A percentile compares a stretch with the other conserved stretches of the same genome.
These are phyloP conservation scores for Pouteria campechiana DNA, from an alignment of 179 eudicot species.

Conservation along the genomic window DNA sequence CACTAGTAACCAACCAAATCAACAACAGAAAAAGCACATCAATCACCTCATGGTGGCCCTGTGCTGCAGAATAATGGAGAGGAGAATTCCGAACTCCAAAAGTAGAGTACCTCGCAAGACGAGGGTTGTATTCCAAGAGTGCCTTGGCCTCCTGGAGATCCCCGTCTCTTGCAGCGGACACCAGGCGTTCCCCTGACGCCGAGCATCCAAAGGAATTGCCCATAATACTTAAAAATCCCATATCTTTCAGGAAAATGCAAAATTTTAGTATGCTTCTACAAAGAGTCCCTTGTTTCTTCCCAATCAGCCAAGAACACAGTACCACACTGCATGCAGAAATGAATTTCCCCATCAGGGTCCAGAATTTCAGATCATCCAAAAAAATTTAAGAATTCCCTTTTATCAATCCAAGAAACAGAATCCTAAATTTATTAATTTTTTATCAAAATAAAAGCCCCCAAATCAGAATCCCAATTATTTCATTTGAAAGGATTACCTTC, in stretches of 20 bases:
- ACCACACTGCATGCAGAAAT: too few species aligned
- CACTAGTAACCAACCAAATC: neutral
- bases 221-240: slow-evolving; percentile 71
- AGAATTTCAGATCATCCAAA: too few species aligned
- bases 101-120: slow-evolving; percentile 78
- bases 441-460: too few species aligned
- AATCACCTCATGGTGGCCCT: slow-evolving; percentile 94
- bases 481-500: too few species aligned
- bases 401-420: too few species aligned
- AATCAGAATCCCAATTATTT: too few species aligned
- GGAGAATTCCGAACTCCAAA: slow-evolving; percentile 95
- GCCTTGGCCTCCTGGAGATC: slow-evolving; percentile 96
- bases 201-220: slow-evolving; percentile 96
- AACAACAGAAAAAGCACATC: neutral
- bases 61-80: slow-evolving; percentile 97
- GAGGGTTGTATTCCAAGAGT: slow-evolving; percentile 79
- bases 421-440: too few species aligned
- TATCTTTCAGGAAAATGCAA: too few species aligned
- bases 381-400: too few species aligned
- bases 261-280: too few species aligned
- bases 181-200: slow-evolving; percentile 85
- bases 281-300: too few species aligned
- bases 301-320: neutral
- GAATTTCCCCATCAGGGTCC: too few species aligned
- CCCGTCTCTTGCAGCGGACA: slow-evolving; percentile 96